Base-by-base conservation (phyloP, 164 flowering plant genomes). In the Aristolochia fimbriata region DNA sequence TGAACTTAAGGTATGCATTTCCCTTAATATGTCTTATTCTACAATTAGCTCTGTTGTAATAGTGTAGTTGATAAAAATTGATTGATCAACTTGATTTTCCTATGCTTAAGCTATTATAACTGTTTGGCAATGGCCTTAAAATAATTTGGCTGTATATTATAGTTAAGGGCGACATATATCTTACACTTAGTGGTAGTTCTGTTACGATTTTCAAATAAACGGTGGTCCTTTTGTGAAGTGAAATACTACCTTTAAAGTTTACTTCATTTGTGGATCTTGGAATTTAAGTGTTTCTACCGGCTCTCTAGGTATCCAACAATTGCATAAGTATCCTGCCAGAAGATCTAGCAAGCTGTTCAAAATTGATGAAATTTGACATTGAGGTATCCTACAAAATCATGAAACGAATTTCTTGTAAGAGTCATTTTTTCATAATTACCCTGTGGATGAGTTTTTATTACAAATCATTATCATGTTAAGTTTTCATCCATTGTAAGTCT, bases 291-390 rank as follows among this genome's bases (percentile, higher is more conserved):
- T 59, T 68, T 67, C 19, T 53, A 49, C 65, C 65, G 43, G 20
- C n/a, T 69, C 70, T 52, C 60, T 80, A 94, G 99, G 96, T 81
- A 65, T 85, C 99, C 73, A 86, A 86, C 68, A 94, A 94, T 61
- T 55, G 56, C 58, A 70, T 94, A 27, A 69, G 80, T 62, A 72
- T 74, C 65, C 84, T 94, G 74, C 96, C 99, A 1, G 94, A 82
- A 61, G 89, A 80, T 52, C 73, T 94, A 16, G 75, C 66, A 20
- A 73, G 77, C 61, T 94, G 99, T 76, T 74, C 80, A 33, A 94
- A 88, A 65, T 61, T 94, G 74, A 60, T 70, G 58, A 94, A 94
- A 71, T 61, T 88, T 59, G 96, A 90, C 62, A 65, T 94, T 63
- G 95, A 94, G 99, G 99, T 94, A 81, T 47, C 45, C 13, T 22